Evolutionary conservation across 768 basidiomycete species (phyloP), one percentile per base, ranked within the genome.

Genomic region (Fomitopsis pulvina): DNA sequence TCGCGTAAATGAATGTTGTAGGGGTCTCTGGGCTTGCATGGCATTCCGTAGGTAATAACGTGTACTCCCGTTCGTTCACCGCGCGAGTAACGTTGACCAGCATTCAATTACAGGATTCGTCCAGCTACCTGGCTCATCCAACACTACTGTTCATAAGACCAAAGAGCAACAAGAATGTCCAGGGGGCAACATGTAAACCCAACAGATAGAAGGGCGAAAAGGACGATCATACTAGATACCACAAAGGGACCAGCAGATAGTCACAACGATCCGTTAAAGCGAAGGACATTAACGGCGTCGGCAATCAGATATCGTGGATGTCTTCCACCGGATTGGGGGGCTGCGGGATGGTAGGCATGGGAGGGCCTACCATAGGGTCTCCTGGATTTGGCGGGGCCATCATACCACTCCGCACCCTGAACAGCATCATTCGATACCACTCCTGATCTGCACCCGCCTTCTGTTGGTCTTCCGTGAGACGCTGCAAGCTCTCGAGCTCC

Each of bases 351-450:
- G 47, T 48, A 26, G 55, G 58, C 4, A 53, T 56, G 18, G 62
- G 57, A 20, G 53, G 41, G 8, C 47, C 53, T 21, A 54, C 58
- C 20, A 45, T 51, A 11, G 52, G 55, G 41, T 52, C 58, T 12
- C 45, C 47, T 7, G 55, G 56, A 44, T 57, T 59, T 29, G 61
- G 55, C 28, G 70, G 63, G 3, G 71, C 79, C 78, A 89, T 80
- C 54, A 90, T 71, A 16, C 84, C 84, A 39, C 74, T 75, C 48
- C 89, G 74, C 38, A 91, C 80, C n/a, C 86, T 80, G 60, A 87
- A 74, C 8, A 90, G 62, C 87, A 92, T 91, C 79, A 87, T 83
- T 54, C 84, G 71, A 59, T 83, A 92, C 89, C 89, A 92, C 54
- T 92, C 89, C 40, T 80, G 81, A 45, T 87, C 87, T 2, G 77